phyloP scores from a whole-genome alignment of 768 basidiomycete species.

The Pulveroboletus sp. region DNA sequence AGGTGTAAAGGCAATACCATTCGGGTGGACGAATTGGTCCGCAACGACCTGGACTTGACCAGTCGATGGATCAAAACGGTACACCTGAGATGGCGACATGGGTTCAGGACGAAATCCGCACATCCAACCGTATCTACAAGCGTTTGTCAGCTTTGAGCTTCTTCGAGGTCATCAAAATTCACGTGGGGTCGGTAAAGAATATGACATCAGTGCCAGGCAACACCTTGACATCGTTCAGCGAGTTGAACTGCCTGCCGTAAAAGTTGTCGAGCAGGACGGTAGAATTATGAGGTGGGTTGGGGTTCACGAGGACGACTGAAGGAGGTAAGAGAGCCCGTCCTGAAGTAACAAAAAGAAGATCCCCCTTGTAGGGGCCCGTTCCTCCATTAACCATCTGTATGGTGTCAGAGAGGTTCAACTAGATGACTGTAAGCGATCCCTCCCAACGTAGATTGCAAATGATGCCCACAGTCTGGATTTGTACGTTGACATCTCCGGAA shows the following conservation, averaged over 20 bases:
- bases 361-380: slow-evolving; percentile 58
- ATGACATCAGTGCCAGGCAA: slow-evolving; percentile 64
- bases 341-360: slow-evolving; percentile 60
- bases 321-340: slow-evolving; percentile 65
- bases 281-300: slow-evolving; percentile 57
- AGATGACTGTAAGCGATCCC: slow-evolving; percentile 3
- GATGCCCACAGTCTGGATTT: slow-evolving; percentile 38
- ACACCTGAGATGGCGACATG: slow-evolving; percentile 71
- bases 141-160: neutral
- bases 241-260: slow-evolving; percentile 81
- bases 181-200: slow-evolving; percentile 77
- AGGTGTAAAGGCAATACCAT: slow-evolving; percentile 70
- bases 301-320: slow-evolving; percentile 63
- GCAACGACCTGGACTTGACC: slow-evolving; percentile 70
- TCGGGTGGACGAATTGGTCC: slow-evolving; percentile 69
- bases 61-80: slow-evolving; percentile 65
- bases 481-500: slow-evolving; percentile 44
- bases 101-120: slow-evolving; percentile 66
- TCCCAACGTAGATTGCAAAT: neutral
- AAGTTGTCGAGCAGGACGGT: slow-evolving; percentile 77
- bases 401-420: slow-evolving; percentile 58
- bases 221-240: slow-evolving; percentile 76
- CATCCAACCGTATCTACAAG: slow-evolving; percentile 57
- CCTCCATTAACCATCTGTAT: slow-evolving; percentile 74
- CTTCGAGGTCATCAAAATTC: slow-evolving; percentile 23